A percentile compares a stretch with the other conserved stretches of the same genome.
phyloP scores from a whole-genome alignment of 441 rosid species.

The Geranium incanum region DNA sequence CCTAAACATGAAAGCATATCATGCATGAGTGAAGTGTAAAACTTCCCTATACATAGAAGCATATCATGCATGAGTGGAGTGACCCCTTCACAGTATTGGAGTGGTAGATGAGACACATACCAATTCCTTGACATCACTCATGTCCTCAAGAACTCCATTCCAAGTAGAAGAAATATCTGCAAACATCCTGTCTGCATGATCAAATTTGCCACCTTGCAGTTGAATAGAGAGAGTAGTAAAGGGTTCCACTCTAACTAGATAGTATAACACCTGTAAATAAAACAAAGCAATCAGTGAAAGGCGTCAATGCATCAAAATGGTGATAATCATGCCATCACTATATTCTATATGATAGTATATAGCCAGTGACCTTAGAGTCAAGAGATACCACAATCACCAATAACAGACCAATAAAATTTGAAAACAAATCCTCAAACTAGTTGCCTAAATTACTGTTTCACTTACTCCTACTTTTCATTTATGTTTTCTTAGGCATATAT shows the following conservation, averaged over 20 bases:
- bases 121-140: conserved; percentile 99
- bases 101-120: conserved; percentile 40
- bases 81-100: conserved; percentile 10
- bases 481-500: too few relatives aligned
- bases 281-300: conserved; percentile 19
- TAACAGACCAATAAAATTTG: background rate
- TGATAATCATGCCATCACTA: conserved; percentile 14
- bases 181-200: conserved; percentile 99
- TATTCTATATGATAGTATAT: background rate
- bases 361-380: conserved; percentile 2
- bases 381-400: conserved; percentile 9
- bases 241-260: conserved; percentile 95
- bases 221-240: conserved; percentile 94
- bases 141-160: conserved; percentile 98
- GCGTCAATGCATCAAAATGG: conserved; percentile 16
- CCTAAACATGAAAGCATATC: conserved; percentile 10
- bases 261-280: conserved; percentile 75
- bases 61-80: conserved; percentile 11
- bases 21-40: background rate
- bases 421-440: background rate
- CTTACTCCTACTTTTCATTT: background rate
- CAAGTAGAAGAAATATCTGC: conserved; percentile 86
- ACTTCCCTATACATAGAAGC: background rate
- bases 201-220: conserved; percentile 99
- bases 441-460: background rate